Evolutionary conservation across 495 filamentous ascomycete genomes (phyloP), one percentile per base, ranked within the genome.

Genomic region (Hypoxylon intermedium): DNA sequence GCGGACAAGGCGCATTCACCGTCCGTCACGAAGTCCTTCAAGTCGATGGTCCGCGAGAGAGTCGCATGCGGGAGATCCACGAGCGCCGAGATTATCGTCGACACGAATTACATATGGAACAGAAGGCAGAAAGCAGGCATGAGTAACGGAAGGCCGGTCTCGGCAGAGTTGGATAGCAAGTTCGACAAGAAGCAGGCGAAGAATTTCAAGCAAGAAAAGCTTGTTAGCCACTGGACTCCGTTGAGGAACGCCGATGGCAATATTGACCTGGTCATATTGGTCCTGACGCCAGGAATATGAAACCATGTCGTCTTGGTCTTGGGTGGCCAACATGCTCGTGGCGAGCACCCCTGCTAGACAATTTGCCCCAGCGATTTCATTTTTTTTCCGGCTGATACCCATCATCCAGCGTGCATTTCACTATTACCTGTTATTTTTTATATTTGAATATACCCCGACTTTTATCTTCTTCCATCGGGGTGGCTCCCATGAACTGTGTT

Each of bases 201-300:
- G 33, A 55, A 45, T 1, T 12, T 28, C 13, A 71, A 61, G 58
- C 65, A 73, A 56, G 77, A 76, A 56, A 73, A 67, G 66, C 69
- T 82, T 42, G 73, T 79, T n/a, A 76, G 72, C 19, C 78, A 81
- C 60, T 85, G 83, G 83, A 79, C 80, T 50, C 82, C 82, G 18
- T 56, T 82, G 63, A 83, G 80, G 67, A 77, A 83, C 63, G 79
- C 68, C 9, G 65, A 76, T 12, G 82, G 79, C 0, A 52, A 52
- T 21, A 72, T 82, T 13, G 71, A 51, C 13, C 82, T 74, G 66
- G 74, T 82, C 31, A 75, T 85, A 41, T 49, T 83, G 48, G 59
- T 75, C 13, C 58, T 79, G 62, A 72, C 59, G 47, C 73, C 72
- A 12, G n/a, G 13, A 42, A 12, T 23, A 9, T 50, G 30, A 50